phyloP scores from a whole-genome alignment of 495 filamentous ascomycete species.

The Sabuloglossum arenarium region DNA sequence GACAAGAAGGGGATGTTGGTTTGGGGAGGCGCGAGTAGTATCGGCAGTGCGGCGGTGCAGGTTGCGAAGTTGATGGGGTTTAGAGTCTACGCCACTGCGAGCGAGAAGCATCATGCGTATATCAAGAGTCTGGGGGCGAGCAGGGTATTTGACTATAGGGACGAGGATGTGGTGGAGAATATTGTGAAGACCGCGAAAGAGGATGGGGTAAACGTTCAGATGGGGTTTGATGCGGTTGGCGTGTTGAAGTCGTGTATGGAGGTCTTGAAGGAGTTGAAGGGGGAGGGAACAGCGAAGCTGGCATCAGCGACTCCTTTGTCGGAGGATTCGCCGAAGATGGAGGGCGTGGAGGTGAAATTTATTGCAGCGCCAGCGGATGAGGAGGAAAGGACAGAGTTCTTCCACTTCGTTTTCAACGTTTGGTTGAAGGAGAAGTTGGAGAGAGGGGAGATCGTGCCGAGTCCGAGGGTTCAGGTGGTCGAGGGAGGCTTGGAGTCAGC shows the following conservation, averaged over 20 bases:
- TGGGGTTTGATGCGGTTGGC: constrained; percentile 24
- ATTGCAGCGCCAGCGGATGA: constrained; percentile 6
- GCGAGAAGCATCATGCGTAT: constrained; percentile 22
- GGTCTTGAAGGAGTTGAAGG: constrained; percentile 19
- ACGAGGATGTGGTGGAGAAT: constrained; percentile 19
- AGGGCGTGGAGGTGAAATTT: not conserved
- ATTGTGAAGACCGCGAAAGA: constrained; percentile 23
- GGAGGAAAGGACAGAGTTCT: constrained; percentile 18
- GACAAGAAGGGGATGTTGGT: constrained; percentile 21
- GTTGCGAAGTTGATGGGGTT: constrained; percentile 21
- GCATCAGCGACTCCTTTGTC: not conserved
- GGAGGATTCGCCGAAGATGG: not conserved
- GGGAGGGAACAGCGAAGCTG: not conserved
- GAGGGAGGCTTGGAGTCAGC: constrained; percentile 23
- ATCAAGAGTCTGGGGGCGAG: constrained; percentile 26
- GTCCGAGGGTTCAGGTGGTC: constrained; percentile 22
- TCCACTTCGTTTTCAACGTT: constrained; percentile 20
- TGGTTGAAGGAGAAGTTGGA: constrained; percentile 23
- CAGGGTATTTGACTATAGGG: constrained; percentile 29
- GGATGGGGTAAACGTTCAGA: constrained; percentile 20
- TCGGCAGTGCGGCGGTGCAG: constrained; percentile 24
- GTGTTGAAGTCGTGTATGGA: constrained; percentile 16
- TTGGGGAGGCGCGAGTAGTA: constrained; percentile 28
- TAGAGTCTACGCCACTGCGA: constrained; percentile 28
- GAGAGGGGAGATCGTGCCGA: constrained; percentile 22